Evolutionary conservation across 805 yeast genomes (phyloP), one percentile per base, ranked within the genome.

Genomic region (Barnettozyma salicaria): DNA sequence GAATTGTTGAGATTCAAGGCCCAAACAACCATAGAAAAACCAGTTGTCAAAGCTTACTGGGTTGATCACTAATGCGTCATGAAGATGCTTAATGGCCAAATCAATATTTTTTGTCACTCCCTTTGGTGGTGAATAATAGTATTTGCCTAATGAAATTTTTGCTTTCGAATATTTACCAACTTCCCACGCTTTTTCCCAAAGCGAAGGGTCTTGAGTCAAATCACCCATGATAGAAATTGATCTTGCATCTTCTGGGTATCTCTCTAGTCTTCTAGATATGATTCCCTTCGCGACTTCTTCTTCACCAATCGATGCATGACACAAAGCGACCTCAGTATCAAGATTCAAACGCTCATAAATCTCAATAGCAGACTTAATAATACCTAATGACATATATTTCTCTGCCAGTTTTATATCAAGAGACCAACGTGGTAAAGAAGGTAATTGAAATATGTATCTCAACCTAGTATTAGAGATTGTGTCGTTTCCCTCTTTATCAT

Each of bases 21-120:
- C 96, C 38, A 89, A 66, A 55, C 96, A 86, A 6, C 97, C 97
- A 53, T 89, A 88, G 51, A 88, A 76, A 56, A 79, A 90, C 95
- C 97, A 88, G 24, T 90, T 82, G 14, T 82, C 85, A 48, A 73
- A 77, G 49, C 73, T 75, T 36, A 86, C 64, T 8, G 96, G 92
- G 55, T 80, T 80, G 19, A 77, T 76, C 17, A 70, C 64, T 41
- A 90, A 65, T 11, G 92, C 79, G 26, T 88, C 95, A 48, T 75
- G 73, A 62, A 87, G 71, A 55, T 87, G 87, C 26, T 60, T 60
- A 39, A 86, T 70, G 0, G 88, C 81, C 20, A 60, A 48, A 7
- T 55, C 64, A 13, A 78, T 49, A 44, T 85, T 70, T 40, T 74
- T 70, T 11, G 62, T 53, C 9, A 70, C 48, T 0, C 81, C 80